Evolutionary conservation across 2,329 filamentous ascomycete species (phyloP).

Genomic region (Colletotrichum noveboracense): DNA sequence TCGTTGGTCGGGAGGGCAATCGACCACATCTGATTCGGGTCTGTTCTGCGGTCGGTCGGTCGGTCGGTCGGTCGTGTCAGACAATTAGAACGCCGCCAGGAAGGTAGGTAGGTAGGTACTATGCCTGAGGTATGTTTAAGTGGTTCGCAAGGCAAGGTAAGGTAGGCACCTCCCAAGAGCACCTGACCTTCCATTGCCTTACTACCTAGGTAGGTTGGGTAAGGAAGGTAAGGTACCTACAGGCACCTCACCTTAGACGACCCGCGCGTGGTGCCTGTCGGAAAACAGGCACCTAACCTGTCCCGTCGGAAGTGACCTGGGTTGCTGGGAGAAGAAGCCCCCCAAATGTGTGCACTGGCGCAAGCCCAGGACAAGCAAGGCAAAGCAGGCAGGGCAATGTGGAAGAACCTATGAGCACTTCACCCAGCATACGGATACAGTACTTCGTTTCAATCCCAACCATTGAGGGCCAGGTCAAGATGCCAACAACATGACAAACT

Average conservation of each 20-base stretch:
- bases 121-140: neutral
- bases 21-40: neutral
- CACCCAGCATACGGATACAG: no score
- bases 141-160: neutral
- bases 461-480: neutral
- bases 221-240: neutral
- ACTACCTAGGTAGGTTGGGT: neutral
- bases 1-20: neutral
- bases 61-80: neutral
- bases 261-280: no score
- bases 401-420: neutral
- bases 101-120: neutral
- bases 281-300: neutral
- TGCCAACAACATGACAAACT: neutral
- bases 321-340: neutral
- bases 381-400: neutral
- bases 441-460: no score
- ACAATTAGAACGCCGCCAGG: neutral
- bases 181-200: neutral
- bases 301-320: neutral
- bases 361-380: neutral
- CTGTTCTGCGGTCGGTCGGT: neutral
- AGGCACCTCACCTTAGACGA: neutral
- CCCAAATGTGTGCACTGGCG: neutral
- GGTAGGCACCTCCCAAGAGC: neutral